phyloP scores from a whole-genome alignment of 768 basidiomycete species.

The Gymnopilus junonius region DNA sequence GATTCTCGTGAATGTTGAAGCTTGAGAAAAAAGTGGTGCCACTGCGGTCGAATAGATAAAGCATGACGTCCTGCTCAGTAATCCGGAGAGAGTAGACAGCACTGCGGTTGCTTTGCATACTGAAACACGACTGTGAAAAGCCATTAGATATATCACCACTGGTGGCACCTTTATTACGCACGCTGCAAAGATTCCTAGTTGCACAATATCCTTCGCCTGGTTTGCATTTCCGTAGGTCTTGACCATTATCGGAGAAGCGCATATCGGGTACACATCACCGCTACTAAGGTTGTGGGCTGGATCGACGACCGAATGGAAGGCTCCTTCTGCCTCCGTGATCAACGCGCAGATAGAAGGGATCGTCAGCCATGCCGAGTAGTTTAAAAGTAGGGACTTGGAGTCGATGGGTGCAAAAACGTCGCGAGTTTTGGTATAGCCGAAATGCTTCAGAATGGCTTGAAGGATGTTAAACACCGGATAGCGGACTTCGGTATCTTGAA shows the following conservation, averaged over 20 bases:
- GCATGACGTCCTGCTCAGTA: conserved; percentile 5
- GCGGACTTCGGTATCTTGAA: neutral
- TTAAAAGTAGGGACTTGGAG: too few species aligned
- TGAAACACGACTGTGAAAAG: conserved; percentile 14
- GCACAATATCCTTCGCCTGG: neutral
- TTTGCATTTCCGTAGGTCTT: neutral
- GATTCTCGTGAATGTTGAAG: conserved; percentile 20
- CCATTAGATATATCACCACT: neutral
- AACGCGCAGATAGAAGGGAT: neutral
- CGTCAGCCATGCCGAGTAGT: too few species aligned
- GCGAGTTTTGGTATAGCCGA: neutral
- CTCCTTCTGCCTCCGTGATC: neutral
- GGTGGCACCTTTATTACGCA: neutral
- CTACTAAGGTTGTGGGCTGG: neutral
- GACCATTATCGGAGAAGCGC: neutral
- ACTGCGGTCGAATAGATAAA: conserved; percentile 23
- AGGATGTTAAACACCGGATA: neutral
- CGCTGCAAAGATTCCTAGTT: conserved; percentile 19
- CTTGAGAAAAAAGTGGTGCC: conserved; percentile 13
- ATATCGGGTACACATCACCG: neutral
- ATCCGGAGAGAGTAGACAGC: conserved; percentile 19
- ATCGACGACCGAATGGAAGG: neutral
- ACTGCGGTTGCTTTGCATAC: conserved; percentile 22
- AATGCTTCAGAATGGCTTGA: neutral
- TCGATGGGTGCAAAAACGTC: neutral